Evolutionary conservation across 768 basidiomycete genomes (phyloP).

Genomic region (Amyloporia xantha): DNA sequence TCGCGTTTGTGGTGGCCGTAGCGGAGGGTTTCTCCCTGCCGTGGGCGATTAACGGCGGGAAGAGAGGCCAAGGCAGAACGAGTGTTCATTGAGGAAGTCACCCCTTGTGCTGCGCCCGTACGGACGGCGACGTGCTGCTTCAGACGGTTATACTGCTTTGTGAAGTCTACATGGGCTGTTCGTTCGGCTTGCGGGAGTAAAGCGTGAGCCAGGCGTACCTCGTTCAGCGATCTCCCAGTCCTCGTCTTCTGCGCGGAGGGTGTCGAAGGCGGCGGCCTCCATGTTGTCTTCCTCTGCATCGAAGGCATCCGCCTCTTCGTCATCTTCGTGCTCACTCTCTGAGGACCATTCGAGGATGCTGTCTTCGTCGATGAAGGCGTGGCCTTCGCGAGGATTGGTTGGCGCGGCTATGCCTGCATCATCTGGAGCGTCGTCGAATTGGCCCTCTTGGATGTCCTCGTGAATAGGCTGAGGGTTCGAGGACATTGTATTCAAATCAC

Average conservation of each 20-base stretch:
- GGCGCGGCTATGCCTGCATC: not conserved
- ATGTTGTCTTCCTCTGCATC: conserved; percentile 35
- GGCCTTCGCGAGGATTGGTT: conserved; percentile 22
- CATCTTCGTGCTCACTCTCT: conserved; percentile 29
- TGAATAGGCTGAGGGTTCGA: too few species aligned
- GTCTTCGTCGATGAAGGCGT: conserved; percentile 28
- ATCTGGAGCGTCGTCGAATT: conserved; percentile 54
- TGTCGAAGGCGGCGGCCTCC: conserved; percentile 33
- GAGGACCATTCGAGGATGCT: conserved; percentile 22
- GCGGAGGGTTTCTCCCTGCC: conserved; percentile 21
- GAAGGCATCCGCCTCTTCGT: conserved; percentile 33
- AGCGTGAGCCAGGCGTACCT: conserved; percentile 39
- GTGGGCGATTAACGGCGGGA: conserved; percentile 68
- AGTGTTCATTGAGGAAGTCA: conserved; percentile 44
- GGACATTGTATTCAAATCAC: not conserved
- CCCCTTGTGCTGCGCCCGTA: conserved; percentile 59
- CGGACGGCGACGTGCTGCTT: conserved; percentile 86
- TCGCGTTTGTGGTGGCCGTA: conserved; percentile 25
- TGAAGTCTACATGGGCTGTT: conserved; percentile 66
- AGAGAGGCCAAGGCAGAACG: conserved; percentile 49
- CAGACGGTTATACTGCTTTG: conserved; percentile 95
- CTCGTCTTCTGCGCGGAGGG: conserved; percentile 68
- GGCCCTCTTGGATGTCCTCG: conserved; percentile 43
- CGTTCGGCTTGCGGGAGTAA: conserved; percentile 2
- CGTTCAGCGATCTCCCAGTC: conserved; percentile 85